These are phyloP conservation scores for Coniochaeta prunicola DNA, from an alignment of 2,329 filamentous ascomycete species.

Conservation along the genomic window DNA sequence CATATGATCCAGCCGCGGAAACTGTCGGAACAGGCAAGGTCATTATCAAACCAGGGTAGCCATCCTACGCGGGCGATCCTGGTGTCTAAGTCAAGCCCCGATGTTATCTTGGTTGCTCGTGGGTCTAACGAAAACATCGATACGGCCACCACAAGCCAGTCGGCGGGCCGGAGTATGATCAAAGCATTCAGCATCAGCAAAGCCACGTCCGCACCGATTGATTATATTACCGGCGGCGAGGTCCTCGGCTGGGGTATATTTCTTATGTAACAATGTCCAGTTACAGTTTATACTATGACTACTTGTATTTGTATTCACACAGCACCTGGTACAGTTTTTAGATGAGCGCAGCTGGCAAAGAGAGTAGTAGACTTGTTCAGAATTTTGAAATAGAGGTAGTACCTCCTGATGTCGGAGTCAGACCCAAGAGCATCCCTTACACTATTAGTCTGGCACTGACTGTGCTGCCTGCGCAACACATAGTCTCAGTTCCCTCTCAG, in stretches of 20 bases:
- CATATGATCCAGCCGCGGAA: slow-evolving; percentile 36
- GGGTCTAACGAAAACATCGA: slow-evolving; percentile 48
- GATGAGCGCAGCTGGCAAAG: too few relatives aligned
- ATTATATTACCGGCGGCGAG: slow-evolving; percentile 11
- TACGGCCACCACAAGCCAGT: slow-evolving; percentile 29
- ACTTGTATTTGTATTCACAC: too few relatives aligned
- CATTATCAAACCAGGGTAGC: slow-evolving; percentile 33
- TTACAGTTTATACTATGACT: too few relatives aligned
- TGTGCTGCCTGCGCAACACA: too few relatives aligned
- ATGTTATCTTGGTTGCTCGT: slow-evolving; percentile 42
- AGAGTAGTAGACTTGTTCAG: too few relatives aligned
- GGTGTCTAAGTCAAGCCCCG: slow-evolving; percentile 34
- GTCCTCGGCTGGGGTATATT: slow-evolving; percentile 9
- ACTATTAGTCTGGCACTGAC: too few relatives aligned
- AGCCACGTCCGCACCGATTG: slow-evolving; percentile 13
- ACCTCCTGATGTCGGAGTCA: too few relatives aligned
- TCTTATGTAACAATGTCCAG: too few relatives aligned
- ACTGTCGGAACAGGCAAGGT: slow-evolving; percentile 31
- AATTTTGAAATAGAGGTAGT: too few relatives aligned
- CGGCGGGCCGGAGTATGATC: slow-evolving; percentile 42
- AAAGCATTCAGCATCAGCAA: slow-evolving; percentile 47
- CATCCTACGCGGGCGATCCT: slow-evolving; percentile 48
- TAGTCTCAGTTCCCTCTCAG: too few relatives aligned
- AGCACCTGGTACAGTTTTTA: too few relatives aligned
- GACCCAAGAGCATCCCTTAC: too few relatives aligned